Percentiles rank a stretch among this genome's conserved stretches.
Evolutionary conservation across 2,329 filamentous ascomycete species (phyloP).

Genomic region (Paracamarosporium sp.): DNA sequence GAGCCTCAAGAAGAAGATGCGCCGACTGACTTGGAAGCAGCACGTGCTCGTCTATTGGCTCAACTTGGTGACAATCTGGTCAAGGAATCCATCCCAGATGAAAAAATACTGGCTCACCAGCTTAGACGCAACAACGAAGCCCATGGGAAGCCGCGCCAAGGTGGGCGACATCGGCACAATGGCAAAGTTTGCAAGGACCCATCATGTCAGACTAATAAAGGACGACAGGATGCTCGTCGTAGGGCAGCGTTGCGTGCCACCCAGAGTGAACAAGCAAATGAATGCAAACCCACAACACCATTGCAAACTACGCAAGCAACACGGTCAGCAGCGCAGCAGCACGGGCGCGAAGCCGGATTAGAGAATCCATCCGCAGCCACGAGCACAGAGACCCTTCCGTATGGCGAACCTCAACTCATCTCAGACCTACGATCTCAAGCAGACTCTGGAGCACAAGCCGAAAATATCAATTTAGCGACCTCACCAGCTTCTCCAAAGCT

Average conservation of each 20-base stretch:
- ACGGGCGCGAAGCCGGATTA: background rate
- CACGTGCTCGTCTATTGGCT: slow-evolving; percentile 55
- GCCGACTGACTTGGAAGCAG: slow-evolving; percentile 54
- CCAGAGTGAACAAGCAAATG: background rate
- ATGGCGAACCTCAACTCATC: background rate
- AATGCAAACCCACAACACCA: background rate
- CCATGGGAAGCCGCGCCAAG: background rate
- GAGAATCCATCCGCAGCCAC: background rate
- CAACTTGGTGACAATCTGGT: slow-evolving; percentile 45
- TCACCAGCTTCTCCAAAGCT: background rate
- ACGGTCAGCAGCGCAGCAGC: background rate
- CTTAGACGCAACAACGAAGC: background rate
- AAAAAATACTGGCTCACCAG: background rate
- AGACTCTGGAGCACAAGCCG: background rate
- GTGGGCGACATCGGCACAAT: slow-evolving; percentile 11
- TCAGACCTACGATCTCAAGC: background rate
- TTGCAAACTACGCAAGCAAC: background rate
- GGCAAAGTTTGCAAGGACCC: slow-evolving; percentile 9
- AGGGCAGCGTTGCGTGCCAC: background rate
- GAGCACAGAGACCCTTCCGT: background rate
- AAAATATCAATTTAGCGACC: background rate
- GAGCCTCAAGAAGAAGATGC: slow-evolving; percentile 22
- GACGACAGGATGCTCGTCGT: background rate
- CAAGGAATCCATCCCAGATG: slow-evolving; percentile 20
- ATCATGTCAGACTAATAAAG: background rate